Percentiles rank a stretch among this genome's conserved stretches.
These are phyloP conservation scores for Collybia sordida DNA, from an alignment of 768 basidiomycete genomes.

Conservation along the genomic window DNA sequence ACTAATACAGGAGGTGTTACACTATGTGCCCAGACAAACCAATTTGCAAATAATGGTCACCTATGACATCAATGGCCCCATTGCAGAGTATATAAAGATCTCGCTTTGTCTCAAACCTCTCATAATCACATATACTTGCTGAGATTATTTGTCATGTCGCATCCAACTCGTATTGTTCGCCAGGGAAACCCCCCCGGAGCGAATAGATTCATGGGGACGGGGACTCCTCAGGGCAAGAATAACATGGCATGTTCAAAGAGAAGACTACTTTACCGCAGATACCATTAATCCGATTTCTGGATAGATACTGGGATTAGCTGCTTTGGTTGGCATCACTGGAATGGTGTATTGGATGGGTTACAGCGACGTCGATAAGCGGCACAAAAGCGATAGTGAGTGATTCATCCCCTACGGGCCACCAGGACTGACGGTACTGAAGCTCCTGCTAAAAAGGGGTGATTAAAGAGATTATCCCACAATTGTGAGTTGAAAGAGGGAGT, in stretches of 20 bases:
- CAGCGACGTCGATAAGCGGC: slow-evolving; percentile 20
- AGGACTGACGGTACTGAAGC: slow-evolving; percentile 9
- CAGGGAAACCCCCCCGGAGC: slow-evolving; percentile 8
- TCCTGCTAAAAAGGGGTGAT: slow-evolving; percentile 11
- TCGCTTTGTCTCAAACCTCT: slow-evolving; percentile 3
- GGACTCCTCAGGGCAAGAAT: slow-evolving; percentile 17
- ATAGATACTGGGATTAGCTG: slow-evolving; percentile 15
- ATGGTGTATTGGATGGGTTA: slow-evolving; percentile 20
- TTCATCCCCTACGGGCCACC: not conserved
- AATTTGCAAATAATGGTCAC: slow-evolving; percentile 1
- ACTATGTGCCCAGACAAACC: too few species aligned
- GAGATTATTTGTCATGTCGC: slow-evolving; percentile 1
- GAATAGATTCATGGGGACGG: slow-evolving; percentile 17
- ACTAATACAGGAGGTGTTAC: not conserved
- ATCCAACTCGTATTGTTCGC: slow-evolving; percentile 13
- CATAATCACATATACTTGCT: slow-evolving; percentile 2
- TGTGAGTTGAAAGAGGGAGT: slow-evolving; percentile 2
- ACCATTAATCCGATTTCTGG: not conserved
- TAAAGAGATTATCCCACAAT: slow-evolving; percentile 15
- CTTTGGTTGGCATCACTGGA: slow-evolving; percentile 13
- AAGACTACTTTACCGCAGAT: not conserved
- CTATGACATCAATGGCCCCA: slow-evolving; percentile 13
- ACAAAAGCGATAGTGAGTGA: slow-evolving; percentile 20
- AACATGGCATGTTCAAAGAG: slow-evolving; percentile 10
- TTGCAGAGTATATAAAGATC: slow-evolving; percentile 5